Base-by-base conservation (phyloP, 2,329 filamentous ascomycete species). In the Aspergillus piperis region DNA sequence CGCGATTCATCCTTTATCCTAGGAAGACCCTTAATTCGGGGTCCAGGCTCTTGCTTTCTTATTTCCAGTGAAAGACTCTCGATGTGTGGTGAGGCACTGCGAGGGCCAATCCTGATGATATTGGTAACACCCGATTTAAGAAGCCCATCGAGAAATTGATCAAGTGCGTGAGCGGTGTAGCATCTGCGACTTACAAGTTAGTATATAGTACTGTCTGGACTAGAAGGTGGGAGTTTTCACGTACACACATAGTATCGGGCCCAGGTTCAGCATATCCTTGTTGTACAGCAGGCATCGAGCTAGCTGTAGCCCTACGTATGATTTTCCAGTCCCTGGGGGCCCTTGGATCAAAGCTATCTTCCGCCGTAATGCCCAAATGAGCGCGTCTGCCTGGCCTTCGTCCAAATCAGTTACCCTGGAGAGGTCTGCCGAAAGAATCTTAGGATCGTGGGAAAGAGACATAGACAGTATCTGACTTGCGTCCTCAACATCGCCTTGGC, bases 241-340 rank as follows among this genome's bases (percentile, higher is more conserved):
- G 42, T 49, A 59, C 49, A 59, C 51, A 19, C 57, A 57, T 17
- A 60, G 36, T 10, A 57, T 48, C 15, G 58, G 58, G 6, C 58
- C 53, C 23, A 57, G 38, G 3, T 41, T 17, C 27, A 60, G 32
- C 3, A 23, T 4, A 4, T 25, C 27, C 19, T 38, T 41, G 25
- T 54, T 57, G 8, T 39, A 6, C 21, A 60, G 74, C 54, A 64
- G 67, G 44, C 63, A 63, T 41, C 52, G 65, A 41, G 66, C 64
- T 2, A 71, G 30, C 32, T 69, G 61, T 13, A 68, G 54, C 2
- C 68, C 69, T 2, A 71, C 51, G 30, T 67, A 71, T 57, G 66
- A 68, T 57, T 69, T 63, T n/a, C 72, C 64, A 54, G 69, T 68
- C 21, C 67, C 66, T 38, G 66, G 63, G 55, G 69, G 65, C n/a